Evolutionary conservation across 495 filamentous ascomycete species (phyloP).

Genomic region (Aspergillus ellipticus): DNA sequence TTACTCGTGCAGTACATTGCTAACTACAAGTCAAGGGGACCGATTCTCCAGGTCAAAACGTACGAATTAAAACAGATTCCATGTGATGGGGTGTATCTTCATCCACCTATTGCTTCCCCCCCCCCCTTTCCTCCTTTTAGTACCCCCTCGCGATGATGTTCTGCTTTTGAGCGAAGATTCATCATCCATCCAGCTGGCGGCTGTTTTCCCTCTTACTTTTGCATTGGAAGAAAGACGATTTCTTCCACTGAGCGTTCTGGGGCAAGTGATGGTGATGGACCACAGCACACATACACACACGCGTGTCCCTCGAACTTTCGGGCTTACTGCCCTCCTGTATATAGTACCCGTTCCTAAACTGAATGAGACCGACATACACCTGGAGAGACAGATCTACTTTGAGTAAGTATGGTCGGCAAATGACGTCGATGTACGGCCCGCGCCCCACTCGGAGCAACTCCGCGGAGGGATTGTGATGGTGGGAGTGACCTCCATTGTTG

Average conservation of each 20-base stretch:
- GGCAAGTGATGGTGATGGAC: background rate
- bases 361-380: background rate
- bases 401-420: background rate
- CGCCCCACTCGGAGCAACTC: slow-evolving; percentile 35
- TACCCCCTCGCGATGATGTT: background rate
- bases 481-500: too few species aligned
- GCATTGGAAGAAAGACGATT: background rate
- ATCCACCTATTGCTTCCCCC: background rate
- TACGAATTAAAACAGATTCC: slow-evolving; percentile 41
- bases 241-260: background rate
- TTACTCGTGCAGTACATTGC: background rate
- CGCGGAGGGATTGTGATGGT: slow-evolving; percentile 10
- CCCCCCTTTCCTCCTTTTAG: background rate
- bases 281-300: background rate
- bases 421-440: slow-evolving; percentile 8
- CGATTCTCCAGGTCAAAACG: slow-evolving; percentile 37
- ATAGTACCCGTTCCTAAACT: background rate
- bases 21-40: slow-evolving; percentile 22
- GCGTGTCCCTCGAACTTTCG: too few species aligned
- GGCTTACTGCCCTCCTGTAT: background rate
- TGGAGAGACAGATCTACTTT: too few species aligned
- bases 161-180: slow-evolving; percentile 9
- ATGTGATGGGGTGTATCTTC: slow-evolving; percentile 15
- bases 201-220: background rate
- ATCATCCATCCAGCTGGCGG: slow-evolving; percentile 5